Evolutionary conservation across 2,329 filamentous ascomycete species (phyloP).

Genomic region (Fusarium sp.): DNA sequence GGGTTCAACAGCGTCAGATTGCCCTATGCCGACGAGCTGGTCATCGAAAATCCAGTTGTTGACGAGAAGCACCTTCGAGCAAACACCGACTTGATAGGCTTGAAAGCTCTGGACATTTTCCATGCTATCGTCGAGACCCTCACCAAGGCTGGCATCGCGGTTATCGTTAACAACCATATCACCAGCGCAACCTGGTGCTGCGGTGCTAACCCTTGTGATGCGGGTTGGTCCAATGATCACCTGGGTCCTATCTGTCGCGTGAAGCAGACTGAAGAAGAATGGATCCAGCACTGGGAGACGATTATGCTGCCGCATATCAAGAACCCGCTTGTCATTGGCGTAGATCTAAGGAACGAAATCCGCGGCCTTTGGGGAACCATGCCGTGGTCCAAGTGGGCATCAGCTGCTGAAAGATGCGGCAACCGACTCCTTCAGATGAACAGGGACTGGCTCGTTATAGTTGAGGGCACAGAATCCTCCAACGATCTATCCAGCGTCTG

Average conservation of each 20-base stretch:
- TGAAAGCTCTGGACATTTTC: slow-evolving; percentile 70
- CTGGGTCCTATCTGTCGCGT: slow-evolving; percentile 70
- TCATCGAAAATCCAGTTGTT: slow-evolving; percentile 69
- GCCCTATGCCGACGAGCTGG: slow-evolving; percentile 77
- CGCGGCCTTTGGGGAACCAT: slow-evolving; percentile 77
- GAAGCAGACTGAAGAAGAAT: slow-evolving; percentile 72
- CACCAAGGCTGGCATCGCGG: slow-evolving; percentile 71
- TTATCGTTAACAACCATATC: slow-evolving; percentile 79
- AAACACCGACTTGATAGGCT: slow-evolving; percentile 70
- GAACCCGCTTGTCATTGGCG: slow-evolving; percentile 73
- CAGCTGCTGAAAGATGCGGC: slow-evolving; percentile 72
- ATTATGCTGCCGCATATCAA: slow-evolving; percentile 70
- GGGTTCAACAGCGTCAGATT: slow-evolving; percentile 79
- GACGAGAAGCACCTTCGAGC: slow-evolving; percentile 63
- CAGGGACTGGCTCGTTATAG: slow-evolving; percentile 73
- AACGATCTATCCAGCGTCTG: slow-evolving; percentile 72
- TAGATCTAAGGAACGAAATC: slow-evolving; percentile 76
- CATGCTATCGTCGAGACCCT: slow-evolving; percentile 69
- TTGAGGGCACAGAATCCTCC: slow-evolving; percentile 75
- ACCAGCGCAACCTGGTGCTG: slow-evolving; percentile 77
- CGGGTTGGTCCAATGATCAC: slow-evolving; percentile 74
- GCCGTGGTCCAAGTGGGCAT: slow-evolving; percentile 73
- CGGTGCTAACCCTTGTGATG: slow-evolving; percentile 75
- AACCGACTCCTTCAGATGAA: slow-evolving; percentile 71
- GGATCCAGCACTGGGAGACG: slow-evolving; percentile 74